Base-by-base conservation (phyloP, 2,329 filamentous ascomycete species). In the Monilinia vaccinii-corymbosi region DNA sequence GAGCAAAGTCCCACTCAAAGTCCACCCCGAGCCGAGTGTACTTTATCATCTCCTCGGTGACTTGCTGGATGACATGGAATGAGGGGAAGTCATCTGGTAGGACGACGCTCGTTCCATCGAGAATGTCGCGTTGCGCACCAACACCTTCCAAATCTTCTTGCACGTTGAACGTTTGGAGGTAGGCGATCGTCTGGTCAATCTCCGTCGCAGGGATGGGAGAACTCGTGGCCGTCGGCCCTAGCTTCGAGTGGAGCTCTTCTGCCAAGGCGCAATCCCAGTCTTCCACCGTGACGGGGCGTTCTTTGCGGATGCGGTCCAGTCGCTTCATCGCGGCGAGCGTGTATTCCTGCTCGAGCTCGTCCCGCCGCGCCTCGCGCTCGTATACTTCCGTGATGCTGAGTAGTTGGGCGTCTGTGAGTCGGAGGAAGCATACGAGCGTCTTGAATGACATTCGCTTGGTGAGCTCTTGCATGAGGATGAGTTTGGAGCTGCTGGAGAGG, bases 391-490 rank as follows among this genome's bases (percentile, higher is more conserved):
- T 0, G 25, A 59, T 46, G 3, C 28, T 1, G 9, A 16, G 3
- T 3, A 59, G 25, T n/a, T 58, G 46, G 7, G 4, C 2, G 10
- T 13, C 25, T 3, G 34, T 44, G 10, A 58, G 13, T 4, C 2
- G 1, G 0, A 58, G 14, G 1, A 14, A 58, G 2, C 14, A 1
- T 11, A 52, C 18, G 0, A 46, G 8, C 0, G 16, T 11, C n/a
- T 45, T 53, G 28, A 59, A 59, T 2, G 16, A 13, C 13, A 53
- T 59, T 1, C 2, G 16, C 18, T 34, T 52, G n/a, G 38, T 53
- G 11, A 59, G 18, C 8, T 59, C 56, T 0, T 53, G 49, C 1
- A 59, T 11, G 0, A 59, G n/a, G 10, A 59, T 53, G 4, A 59
- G 1, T 2, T 53, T 59, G 2, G 28, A 28, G 21, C 31, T 14